Evolutionary conservation across 306 rosid genomes (phyloP).

Genomic region (Medicago truncatula): DNA sequence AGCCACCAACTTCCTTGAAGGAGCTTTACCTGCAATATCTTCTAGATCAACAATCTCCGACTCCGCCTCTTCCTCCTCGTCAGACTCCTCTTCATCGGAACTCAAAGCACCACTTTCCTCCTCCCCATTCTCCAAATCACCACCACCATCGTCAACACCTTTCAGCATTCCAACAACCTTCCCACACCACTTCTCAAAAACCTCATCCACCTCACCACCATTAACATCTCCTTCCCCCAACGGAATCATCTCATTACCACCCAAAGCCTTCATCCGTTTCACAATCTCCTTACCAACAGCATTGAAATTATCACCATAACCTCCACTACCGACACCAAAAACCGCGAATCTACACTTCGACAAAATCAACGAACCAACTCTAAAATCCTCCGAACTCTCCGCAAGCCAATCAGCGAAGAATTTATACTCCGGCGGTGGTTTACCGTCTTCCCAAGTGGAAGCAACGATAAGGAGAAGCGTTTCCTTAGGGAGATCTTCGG

Average conservation of each 20-base stretch:
- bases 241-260: conserved; percentile 75
- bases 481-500: conserved; percentile 87
- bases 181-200: conserved; percentile 74
- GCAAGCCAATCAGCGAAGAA: conserved; percentile 88
- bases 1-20: conserved; percentile 59
- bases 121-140: conserved; percentile 50
- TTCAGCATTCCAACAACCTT: conserved; percentile 60
- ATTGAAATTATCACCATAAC: conserved; percentile 68
- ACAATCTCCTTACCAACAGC: conserved; percentile 69
- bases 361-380: conserved; percentile 83
- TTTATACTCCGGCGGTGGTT: conserved; percentile 58
- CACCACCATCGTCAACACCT: conserved; percentile 46
- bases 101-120: conserved; percentile 55
- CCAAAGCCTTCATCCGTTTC: conserved; percentile 67
- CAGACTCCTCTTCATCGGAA: conserved; percentile 64
- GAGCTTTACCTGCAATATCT: conserved; percentile 95
- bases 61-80: conserved; percentile 53
- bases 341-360: conserved; percentile 66
- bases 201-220: conserved; percentile 63
- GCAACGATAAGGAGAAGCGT: conserved; percentile 65
- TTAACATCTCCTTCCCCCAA: conserved; percentile 80
- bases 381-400: conserved; percentile 78
- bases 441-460: conserved; percentile 93
- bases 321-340: conserved; percentile 88
- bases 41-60: conserved; percentile 87